phyloP scores from a whole-genome alignment of 108 stramenopile genomes.

The Cyclotella sp. region DNA sequence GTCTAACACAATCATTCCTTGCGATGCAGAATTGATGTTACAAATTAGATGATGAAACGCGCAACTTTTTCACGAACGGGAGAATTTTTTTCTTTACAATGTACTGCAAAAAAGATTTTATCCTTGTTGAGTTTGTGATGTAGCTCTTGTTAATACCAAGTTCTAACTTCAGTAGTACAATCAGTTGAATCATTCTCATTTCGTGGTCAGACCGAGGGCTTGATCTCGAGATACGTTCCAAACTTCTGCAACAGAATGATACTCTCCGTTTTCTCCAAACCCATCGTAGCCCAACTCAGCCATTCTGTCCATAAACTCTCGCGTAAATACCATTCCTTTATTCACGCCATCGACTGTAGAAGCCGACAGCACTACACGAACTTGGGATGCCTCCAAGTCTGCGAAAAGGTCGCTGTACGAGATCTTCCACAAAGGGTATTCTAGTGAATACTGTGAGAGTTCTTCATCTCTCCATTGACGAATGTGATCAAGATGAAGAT shows the following conservation, averaged over 20 bases:
- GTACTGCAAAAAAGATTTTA: too few relatives aligned
- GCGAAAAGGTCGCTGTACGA: conserved; percentile 61
- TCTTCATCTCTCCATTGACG: conserved; percentile 79
- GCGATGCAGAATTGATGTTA: too few relatives aligned
- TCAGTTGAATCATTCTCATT: too few relatives aligned
- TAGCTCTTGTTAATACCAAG: too few relatives aligned
- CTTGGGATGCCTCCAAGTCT: conserved; percentile 71
- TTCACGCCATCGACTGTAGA: conserved; percentile 47
- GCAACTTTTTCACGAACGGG: too few relatives aligned
- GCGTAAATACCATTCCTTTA: conserved; percentile 60
- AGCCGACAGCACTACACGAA: conserved; percentile 65
- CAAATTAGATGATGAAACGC: too few relatives aligned
- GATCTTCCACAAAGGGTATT: conserved; percentile 80
- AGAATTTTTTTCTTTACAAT: too few relatives aligned
- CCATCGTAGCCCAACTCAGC: conserved; percentile 53
- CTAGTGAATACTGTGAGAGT: conserved; percentile 53
- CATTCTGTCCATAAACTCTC: conserved; percentile 44
- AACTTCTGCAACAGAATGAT: conserved; percentile 83
- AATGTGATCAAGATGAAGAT: conserved; percentile 93
- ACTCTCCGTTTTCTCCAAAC: conserved; percentile 90
- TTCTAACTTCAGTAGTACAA: too few relatives aligned
- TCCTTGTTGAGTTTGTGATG: too few relatives aligned
- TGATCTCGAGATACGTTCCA: conserved; percentile 61
- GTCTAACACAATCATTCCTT: too few relatives aligned
- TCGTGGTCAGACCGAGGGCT: conserved; percentile 54